Base-by-base conservation (phyloP, 2,329 filamentous ascomycete genomes). In the Gremmenia infestans region DNA sequence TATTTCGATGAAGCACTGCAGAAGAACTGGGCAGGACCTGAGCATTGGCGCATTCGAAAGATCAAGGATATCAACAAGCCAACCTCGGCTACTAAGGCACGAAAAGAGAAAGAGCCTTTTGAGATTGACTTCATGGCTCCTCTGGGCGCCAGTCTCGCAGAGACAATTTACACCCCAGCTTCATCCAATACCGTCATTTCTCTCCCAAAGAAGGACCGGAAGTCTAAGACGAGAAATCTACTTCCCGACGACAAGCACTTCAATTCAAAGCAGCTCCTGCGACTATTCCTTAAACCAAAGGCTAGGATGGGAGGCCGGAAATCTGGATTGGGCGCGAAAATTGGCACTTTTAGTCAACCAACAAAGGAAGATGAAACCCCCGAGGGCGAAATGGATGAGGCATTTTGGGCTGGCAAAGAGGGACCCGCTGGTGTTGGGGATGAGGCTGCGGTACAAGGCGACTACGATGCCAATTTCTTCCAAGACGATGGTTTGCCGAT, bases 181-280 rank as follows among this genome's bases (percentile, higher is more conserved):
- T 80, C 86, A 17, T 90, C 86, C 52, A 95, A 91, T 69, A 82
- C 88, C 4, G 81, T 85, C 40, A 96, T 97, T 63, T 90, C 85
- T 48, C 72, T 99, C 63, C 88, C 93, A 17, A 97, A 96, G 76
- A 90, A 92, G 63, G 91, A 97, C 72, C 95, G 93, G 91, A 94
- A 90, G 71, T 94, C 90, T 40, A 96, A 96, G 72, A 91, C 88
- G 1, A 83, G 91, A 49, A 96, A 99, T 69, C 80, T 99, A 3
- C 83, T 99, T 4, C 93, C 95, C 2, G 94, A 99, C 68, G 94
- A 99, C 74, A 97, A 97, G 73, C 92, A 97, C 71, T 97, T 99
- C 77, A 96, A 92, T 75, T 97, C 93, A 8, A 89, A 88, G 68
- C 90, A 96, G 62, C 78, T 99, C 0, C 78, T 97, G 6, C 88